Evolutionary conservation across 345 rosid species (phyloP), one percentile per base, ranked within the genome.

Genomic region (Noccaea caerulescens): DNA sequence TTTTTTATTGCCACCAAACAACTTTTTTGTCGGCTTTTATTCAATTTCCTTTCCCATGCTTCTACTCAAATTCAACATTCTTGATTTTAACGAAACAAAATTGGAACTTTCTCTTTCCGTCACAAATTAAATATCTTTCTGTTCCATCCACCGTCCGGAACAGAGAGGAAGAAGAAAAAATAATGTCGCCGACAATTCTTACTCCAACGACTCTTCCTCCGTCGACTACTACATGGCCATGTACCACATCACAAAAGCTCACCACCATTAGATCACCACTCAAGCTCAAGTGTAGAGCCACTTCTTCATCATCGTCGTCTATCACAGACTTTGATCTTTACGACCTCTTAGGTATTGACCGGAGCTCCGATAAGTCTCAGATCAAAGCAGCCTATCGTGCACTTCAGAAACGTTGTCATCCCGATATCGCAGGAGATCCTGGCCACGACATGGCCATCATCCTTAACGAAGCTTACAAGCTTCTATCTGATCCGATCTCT

Each of bases 371-470:
- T 43, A 85, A 80, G 12, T 59, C 87, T 20, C 86, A 88, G 79
- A 90, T 93, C 32, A 90, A 90, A 79, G 36, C 72, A 10, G 98
- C 97, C 0, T 93, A 93, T 14, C 85, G 97, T 18, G 34, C 60
- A 8, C 75, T 88, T 46, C 96, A 93, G 83, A 93, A 90, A 71
- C 79, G 84, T 4, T 93, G 97, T 69, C 97, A 93, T 65, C 98
- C 97, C 0, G 97, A 93, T 50, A 84, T 93, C 6, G 94, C 91
- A 0, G 97, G 98, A 5, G 72, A 80, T 0, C 54, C 90, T 0
- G 97, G 98, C 8, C 96, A 93, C 38, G 97, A 93, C 76, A 93
- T 93, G 97, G 86, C 93, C 57, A 88, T 93, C 59, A 78, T 93
- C 39, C 93, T 93, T 53, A 93, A 93, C 41, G 90, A 90, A 49